phyloP scores from a whole-genome alignment of 257 asterid genomes.

The Solanum sparsipilum region DNA sequence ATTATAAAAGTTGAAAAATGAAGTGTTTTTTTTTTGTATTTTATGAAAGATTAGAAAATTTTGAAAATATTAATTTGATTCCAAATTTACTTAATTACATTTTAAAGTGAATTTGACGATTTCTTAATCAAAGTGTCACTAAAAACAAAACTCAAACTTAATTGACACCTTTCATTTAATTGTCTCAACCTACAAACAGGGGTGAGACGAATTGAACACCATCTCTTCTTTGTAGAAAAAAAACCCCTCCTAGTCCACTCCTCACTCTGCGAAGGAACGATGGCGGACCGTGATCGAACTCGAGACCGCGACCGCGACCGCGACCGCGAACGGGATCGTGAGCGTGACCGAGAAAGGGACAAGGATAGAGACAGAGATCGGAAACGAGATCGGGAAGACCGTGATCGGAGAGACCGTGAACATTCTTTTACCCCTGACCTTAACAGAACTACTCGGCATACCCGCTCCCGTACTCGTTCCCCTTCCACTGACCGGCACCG shows the following conservation, averaged over 20 bases:
- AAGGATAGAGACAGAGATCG: slow-evolving; percentile 33
- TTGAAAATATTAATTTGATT: too few relatives aligned
- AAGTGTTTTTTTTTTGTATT: too few relatives aligned
- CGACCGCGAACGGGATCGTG: slow-evolving; percentile 27
- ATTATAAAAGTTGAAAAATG: too few relatives aligned
- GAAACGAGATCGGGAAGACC: slow-evolving; percentile 34
- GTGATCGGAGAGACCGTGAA: neutral
- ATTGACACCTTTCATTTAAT: too few relatives aligned
- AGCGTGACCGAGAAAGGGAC: slow-evolving; percentile 45
- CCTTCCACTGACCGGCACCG: slow-evolving; percentile 83
- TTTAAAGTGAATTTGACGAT: too few relatives aligned
- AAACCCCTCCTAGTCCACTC: neutral
- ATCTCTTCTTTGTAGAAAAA: neutral
- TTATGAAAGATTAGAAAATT: too few relatives aligned
- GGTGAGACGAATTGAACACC: neutral
- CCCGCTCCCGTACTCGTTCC: slow-evolving; percentile 74
- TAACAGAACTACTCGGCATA: slow-evolving; percentile 41
- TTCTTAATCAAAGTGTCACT: fast-evolving
- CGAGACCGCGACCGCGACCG: neutral
- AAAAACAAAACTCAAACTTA: too few relatives aligned
- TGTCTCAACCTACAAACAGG: neutral
- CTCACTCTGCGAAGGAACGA: neutral
- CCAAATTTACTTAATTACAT: too few relatives aligned
- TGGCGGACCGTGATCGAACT: slow-evolving; percentile 1
- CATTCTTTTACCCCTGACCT: slow-evolving; percentile 55